Evolutionary conservation across 306 rosid species (phyloP).

Genomic region (Dalbergia cochinchinensis): DNA sequence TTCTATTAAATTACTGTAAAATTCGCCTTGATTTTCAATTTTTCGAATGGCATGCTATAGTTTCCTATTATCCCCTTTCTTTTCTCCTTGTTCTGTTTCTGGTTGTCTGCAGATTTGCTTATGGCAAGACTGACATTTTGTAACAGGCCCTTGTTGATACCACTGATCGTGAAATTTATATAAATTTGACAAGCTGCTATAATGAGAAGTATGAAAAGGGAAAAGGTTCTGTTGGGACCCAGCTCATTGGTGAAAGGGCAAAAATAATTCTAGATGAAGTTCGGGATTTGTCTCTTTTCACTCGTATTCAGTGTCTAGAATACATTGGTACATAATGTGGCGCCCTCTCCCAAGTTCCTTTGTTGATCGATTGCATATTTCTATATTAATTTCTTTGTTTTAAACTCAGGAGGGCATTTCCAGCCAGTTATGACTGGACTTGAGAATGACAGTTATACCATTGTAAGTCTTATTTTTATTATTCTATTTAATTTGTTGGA

Average conservation of each 20-base stretch:
- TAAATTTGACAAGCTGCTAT: conserved; percentile 74
- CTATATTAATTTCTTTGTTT: conserved; percentile 45
- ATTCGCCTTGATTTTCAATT: background rate
- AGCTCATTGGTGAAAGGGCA: conserved; percentile 89
- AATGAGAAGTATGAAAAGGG: conserved; percentile 67
- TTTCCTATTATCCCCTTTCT: background rate
- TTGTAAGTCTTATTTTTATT: conserved; percentile 63
- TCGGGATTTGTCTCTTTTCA: conserved; percentile 65
- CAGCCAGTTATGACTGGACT: conserved; percentile 68
- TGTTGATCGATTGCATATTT: conserved; percentile 15
- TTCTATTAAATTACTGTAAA: conserved; percentile 20
- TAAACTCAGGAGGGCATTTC: conserved; percentile 76
- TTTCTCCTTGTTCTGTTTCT: conserved; percentile 15
- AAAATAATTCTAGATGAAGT: conserved; percentile 84
- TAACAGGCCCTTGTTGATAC: conserved; percentile 85
- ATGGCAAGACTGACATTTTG: conserved; percentile 30
- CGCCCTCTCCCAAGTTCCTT: conserved; percentile 36
- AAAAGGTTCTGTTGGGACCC: conserved; percentile 90
- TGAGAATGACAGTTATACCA: conserved; percentile 58
- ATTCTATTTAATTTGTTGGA: conserved; percentile 9
- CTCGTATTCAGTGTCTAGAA: conserved; percentile 75
- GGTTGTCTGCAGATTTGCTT: conserved; percentile 21
- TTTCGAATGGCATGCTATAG: background rate
- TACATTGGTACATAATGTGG: conserved; percentile 70
- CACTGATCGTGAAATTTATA: conserved; percentile 76